These are phyloP conservation scores for Ganoderma meredithae DNA, from an alignment of 1,284 basidiomycete genomes.

Conservation along the genomic window DNA sequence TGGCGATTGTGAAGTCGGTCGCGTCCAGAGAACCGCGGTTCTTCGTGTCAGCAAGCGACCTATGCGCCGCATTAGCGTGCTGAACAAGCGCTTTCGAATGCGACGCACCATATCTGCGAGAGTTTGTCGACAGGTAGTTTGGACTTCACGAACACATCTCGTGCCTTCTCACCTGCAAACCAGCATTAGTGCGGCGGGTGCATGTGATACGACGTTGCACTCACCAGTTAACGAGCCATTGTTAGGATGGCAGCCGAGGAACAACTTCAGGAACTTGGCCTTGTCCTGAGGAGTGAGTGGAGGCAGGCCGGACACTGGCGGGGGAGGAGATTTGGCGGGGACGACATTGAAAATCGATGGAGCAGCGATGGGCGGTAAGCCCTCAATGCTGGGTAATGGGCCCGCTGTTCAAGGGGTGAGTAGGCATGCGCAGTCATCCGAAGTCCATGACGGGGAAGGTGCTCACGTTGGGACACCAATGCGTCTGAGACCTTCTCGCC, in stretches of 20 bases:
- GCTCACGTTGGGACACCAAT: slow-evolving; percentile 72
- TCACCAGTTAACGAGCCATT: slow-evolving; percentile 82
- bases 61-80: not conserved
- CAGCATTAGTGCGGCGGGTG: slow-evolving; percentile 17
- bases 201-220: slow-evolving; percentile 11
- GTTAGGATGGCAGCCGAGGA: slow-evolving; percentile 74
- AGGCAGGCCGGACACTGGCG: slow-evolving; percentile 58
- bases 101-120: slow-evolving; percentile 88
- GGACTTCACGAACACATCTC: slow-evolving; percentile 94
- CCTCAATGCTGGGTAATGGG: slow-evolving; percentile 83
- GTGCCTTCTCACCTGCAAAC: slow-evolving; percentile 82
- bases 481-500: slow-evolving; percentile 75
- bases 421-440: slow-evolving; percentile 25
- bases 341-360: slow-evolving; percentile 62
- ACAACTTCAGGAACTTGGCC: slow-evolving; percentile 83
- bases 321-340: slow-evolving; percentile 63
- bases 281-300: slow-evolving; percentile 81
- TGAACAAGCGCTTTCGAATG: not conserved
- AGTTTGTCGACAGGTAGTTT: slow-evolving; percentile 91
- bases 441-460: slow-evolving; percentile 30
- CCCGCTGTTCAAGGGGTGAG: slow-evolving; percentile 62
- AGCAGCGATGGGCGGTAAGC: slow-evolving; percentile 57
- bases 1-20: slow-evolving; percentile 95
- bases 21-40: slow-evolving; percentile 90
- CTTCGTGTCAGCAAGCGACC: slow-evolving; percentile 87